These are phyloP conservation scores for Teratosphaeria gauchensis DNA, from an alignment of 2,329 filamentous ascomycete genomes.

Conservation along the genomic window DNA sequence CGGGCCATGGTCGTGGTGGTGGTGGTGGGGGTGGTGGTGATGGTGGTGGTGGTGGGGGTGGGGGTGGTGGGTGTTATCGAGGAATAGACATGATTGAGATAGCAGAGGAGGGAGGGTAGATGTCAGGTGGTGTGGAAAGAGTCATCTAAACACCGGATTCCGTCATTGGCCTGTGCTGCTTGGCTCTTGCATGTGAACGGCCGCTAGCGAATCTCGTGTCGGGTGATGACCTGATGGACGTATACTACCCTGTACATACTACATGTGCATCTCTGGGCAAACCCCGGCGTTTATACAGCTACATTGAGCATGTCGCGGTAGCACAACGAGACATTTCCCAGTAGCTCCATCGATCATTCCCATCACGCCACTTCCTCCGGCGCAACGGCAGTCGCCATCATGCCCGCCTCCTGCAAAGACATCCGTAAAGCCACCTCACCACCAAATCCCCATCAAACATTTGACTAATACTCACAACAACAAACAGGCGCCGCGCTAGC, in stretches of 20 bases:
- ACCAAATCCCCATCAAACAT: no score
- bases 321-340: not conserved
- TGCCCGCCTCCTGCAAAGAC: slow-evolving; percentile 96
- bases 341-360: not conserved
- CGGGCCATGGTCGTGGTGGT: not conserved
- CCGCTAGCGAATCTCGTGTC: not conserved
- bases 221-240: not conserved
- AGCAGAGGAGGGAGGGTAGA: not conserved
- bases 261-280: not conserved
- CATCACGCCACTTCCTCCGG: not conserved
- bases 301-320: not conserved
- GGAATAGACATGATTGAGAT: not conserved
- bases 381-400: slow-evolving; percentile 28
- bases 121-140: no score
- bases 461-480: no score
- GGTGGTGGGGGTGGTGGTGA: not conserved
- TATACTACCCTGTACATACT: not conserved
- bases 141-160: not conserved
- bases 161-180: no score
- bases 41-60: not conserved
- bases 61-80: not conserved
- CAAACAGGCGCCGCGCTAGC: slow-evolving; percentile 75
- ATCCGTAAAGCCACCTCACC: slow-evolving; percentile 67
- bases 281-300: not conserved
- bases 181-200: not conserved